Evolutionary conservation across 78 protist genomes (phyloP), one percentile per base, ranked within the genome.

Genomic region (Dictyostelium brefeldianum): DNA sequence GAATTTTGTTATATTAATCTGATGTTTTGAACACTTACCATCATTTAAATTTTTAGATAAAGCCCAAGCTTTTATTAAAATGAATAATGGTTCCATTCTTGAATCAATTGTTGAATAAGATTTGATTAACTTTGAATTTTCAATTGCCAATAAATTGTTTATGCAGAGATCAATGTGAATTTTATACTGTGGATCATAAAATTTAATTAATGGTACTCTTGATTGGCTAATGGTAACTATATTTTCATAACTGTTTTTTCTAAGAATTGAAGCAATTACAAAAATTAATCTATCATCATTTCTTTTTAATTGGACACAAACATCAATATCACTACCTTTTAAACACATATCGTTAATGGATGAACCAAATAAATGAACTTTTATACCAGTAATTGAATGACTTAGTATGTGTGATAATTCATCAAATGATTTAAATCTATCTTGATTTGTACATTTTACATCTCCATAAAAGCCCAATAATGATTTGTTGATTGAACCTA

Each of bases 141-240:
- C 59, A 43, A 83, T 71, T 20, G 91, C 91, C 20, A 83, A 48
- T 56, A 54, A 65, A 73, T 83, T 83, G 43, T 83, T 83, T 3
- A 71, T 51, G 25, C 80, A 83, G 5, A 83, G 9, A 43, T 83
- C 91, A 71, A 77, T 70, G n/a, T 77, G 56, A 11, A 83, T 27
- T 12, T 69, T 8, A 15, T 18, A 64, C n/a, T 22, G 7, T 27
- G 27, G 29, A 83, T 83, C 91, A 46, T 9, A 71, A 43, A 83
- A 64, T 27, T 56, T 69, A 36, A 83, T 71, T 15, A 83, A 50
- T 71, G 91, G 91, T 71, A 83, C 74, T 83, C 91, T 83, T 20
- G 56, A 29, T 36, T 43, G 36, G 17, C 50, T 73, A 4, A 73
- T 36, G 20, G 50, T 41, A n/a, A n/a, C 36, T 14, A 36, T 11